Evolutionary conservation across 1,284 basidiomycete species (phyloP).

Genomic region (Apiotrichum sp.): DNA sequence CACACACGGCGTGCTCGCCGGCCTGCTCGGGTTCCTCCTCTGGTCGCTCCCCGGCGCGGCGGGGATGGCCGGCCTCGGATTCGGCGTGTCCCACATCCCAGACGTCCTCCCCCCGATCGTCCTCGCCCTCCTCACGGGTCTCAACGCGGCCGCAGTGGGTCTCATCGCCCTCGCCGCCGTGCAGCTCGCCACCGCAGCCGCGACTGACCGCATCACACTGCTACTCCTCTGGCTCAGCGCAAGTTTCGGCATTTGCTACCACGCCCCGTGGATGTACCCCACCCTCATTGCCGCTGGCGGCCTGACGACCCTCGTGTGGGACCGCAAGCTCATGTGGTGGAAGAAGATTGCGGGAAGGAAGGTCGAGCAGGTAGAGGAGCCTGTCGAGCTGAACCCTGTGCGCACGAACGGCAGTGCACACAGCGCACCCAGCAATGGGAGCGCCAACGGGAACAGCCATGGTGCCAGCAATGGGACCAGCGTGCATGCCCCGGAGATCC

Average conservation of each 20-base stretch:
- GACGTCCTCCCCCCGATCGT: slow-evolving; percentile 52
- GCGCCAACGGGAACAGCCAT: neutral
- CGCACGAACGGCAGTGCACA: neutral
- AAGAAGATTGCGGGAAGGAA: neutral
- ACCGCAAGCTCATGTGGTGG: slow-evolving; percentile 26
- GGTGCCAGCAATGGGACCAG: neutral
- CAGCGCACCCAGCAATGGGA: neutral
- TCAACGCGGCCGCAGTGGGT: slow-evolving; percentile 58
- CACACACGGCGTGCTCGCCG: slow-evolving; percentile 40
- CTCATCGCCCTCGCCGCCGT: slow-evolving; percentile 56
- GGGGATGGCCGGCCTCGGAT: slow-evolving; percentile 53
- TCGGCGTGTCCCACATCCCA: slow-evolving; percentile 52
- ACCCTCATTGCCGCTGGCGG: slow-evolving; percentile 43
- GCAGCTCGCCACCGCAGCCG: slow-evolving; percentile 51
- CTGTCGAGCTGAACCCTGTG: neutral
- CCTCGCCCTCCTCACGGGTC: slow-evolving; percentile 54
- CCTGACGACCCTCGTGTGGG: slow-evolving; percentile 34
- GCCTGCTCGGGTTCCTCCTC: slow-evolving; percentile 43
- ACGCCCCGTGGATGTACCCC: slow-evolving; percentile 51
- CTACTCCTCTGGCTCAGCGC: slow-evolving; percentile 51
- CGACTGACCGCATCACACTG: slow-evolving; percentile 53
- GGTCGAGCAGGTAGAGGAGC: neutral
- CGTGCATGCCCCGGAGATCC: neutral
- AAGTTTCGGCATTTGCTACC: slow-evolving; percentile 54
- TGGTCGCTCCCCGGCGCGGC: slow-evolving; percentile 52